Percentiles rank a stretch among this genome's conserved stretches.
Conservation (phyloP, 225 moss, liverwort and hornwort genomes). For the Polytrichum formosum region DNA sequence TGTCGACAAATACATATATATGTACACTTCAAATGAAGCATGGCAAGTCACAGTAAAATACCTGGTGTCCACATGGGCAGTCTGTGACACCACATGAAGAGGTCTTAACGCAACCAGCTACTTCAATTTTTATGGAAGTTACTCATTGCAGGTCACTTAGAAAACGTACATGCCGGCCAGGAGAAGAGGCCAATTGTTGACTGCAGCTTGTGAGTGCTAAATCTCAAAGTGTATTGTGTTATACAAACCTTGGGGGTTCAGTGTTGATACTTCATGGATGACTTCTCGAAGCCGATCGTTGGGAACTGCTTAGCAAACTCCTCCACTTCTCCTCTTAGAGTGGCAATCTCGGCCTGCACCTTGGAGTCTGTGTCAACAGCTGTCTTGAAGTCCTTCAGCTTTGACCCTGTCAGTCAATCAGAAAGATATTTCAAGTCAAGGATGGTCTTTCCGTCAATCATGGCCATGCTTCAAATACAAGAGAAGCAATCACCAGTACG, state of each 20-base stretch:
- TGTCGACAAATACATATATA: too few species aligned
- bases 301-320: conserved; percentile 85
- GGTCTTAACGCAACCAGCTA: too few species aligned
- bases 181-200: neutral
- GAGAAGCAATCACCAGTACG: too few species aligned
- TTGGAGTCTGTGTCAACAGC: conserved; percentile 67
- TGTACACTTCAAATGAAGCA: too few species aligned
- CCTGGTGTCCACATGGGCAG: too few species aligned
- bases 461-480: too few species aligned
- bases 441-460: neutral
- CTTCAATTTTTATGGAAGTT: too few species aligned
- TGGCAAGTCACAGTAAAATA: too few species aligned
- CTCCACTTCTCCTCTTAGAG: conserved; percentile 64
- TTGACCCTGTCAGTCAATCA: conserved; percentile 50
- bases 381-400: conserved; percentile 79
- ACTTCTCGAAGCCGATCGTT: conserved; percentile 85
- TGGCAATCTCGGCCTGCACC: conserved; percentile 54
- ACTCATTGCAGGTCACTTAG: too few species aligned
- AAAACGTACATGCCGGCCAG: too few species aligned
- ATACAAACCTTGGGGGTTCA: neutral
- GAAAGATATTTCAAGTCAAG: too few species aligned
- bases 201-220: conserved; percentile 3
- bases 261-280: conserved; percentile 75
- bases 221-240: neutral
- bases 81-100: too few species aligned